Percentiles rank a stretch among this genome's conserved stretches.
phyloP scores from a whole-genome alignment of 2,329 filamentous ascomycete genomes.

The Ceratocystis harringtonii region DNA sequence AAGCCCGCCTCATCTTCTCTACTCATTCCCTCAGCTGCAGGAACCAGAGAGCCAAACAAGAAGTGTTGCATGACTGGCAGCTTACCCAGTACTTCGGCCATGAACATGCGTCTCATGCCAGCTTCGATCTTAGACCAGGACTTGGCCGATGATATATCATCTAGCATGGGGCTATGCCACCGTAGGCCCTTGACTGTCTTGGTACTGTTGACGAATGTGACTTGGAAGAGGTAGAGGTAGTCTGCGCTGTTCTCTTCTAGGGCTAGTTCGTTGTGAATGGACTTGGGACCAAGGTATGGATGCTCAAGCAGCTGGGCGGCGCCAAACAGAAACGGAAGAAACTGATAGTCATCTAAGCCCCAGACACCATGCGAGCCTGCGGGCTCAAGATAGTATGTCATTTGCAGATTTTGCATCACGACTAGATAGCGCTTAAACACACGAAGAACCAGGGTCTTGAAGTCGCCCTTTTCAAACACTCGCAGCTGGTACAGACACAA shows the following conservation, averaged over 20 bases:
- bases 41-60: slow-evolving; percentile 73
- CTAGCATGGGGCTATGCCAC: slow-evolving; percentile 97
- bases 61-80: slow-evolving; percentile 98
- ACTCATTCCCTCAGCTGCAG: slow-evolving; percentile 70
- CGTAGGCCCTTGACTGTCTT: slow-evolving; percentile 89
- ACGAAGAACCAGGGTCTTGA: slow-evolving; percentile 56
- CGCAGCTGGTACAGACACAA: slow-evolving; percentile 77
- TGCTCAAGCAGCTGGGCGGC: slow-evolving; percentile 81
- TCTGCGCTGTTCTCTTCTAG: slow-evolving; percentile 74
- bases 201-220: slow-evolving; percentile 85
- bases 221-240: slow-evolving; percentile 83
- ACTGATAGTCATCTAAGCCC: slow-evolving; percentile 96
- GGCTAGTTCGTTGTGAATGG: slow-evolving; percentile 74
- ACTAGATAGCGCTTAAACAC: slow-evolving; percentile 71
- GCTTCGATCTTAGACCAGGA: slow-evolving; percentile 85
- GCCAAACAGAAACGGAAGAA: slow-evolving; percentile 88
- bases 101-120: slow-evolving; percentile 95
- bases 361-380: slow-evolving; percentile 95
- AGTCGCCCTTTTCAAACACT: slow-evolving; percentile 48
- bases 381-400: slow-evolving; percentile 90
- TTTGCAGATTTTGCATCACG: slow-evolving; percentile 78
- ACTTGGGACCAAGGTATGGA: slow-evolving; percentile 59
- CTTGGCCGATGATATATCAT: slow-evolving; percentile 85
- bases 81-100: slow-evolving; percentile 82
- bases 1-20: slow-evolving; percentile 39